Percentiles rank a stretch among this genome's conserved stretches.
Evolutionary conservation across 192 early-diverging fungal genomes (phyloP).

Genomic region (Irineochytrium annulatum): DNA sequence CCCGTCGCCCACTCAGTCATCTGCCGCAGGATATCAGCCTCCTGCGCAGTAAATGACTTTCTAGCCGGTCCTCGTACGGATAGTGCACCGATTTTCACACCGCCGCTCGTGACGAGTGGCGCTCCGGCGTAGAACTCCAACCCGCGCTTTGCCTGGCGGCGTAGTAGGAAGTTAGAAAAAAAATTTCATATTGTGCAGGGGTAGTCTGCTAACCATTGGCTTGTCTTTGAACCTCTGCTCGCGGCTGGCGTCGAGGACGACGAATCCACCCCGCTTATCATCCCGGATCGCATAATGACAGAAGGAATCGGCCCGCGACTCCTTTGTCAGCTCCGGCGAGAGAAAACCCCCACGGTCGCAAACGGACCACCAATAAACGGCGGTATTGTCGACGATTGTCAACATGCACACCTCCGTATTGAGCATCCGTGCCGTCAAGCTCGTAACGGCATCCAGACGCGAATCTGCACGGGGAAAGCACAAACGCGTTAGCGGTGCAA

Average conservation of each 20-base stretch:
- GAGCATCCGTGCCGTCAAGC: slow-evolving; percentile 13
- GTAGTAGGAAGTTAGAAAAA: no score
- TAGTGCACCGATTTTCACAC: slow-evolving; percentile 20
- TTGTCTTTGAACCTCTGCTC: slow-evolving; percentile 12
- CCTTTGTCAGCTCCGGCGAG: background rate
- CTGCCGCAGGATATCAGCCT: slow-evolving; percentile 18
- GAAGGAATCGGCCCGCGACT: slow-evolving; percentile 15
- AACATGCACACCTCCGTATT: slow-evolving; percentile 13
- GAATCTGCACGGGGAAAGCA: background rate
- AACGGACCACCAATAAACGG: slow-evolving; percentile 16
- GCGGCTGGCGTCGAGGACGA: slow-evolving; percentile 21
- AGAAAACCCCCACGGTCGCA: slow-evolving; percentile 11
- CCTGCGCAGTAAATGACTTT: slow-evolving; percentile 12
- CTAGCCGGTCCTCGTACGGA: slow-evolving; percentile 21
- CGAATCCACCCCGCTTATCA: slow-evolving; percentile 12
- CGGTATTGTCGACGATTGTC: slow-evolving; percentile 8
- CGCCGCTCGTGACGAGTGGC: slow-evolving; percentile 10
- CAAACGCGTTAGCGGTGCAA: background rate
- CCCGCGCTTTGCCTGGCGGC: background rate
- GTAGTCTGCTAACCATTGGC: slow-evolving; percentile 14
- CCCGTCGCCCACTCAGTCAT: slow-evolving; percentile 25
- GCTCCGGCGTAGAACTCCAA: slow-evolving; percentile 22
- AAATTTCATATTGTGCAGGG: no score
- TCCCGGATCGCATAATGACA: slow-evolving; percentile 26
- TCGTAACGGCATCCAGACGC: slow-evolving; percentile 14